Evolutionary conservation across 129 eudicot species (phyloP), one percentile per base, ranked within the genome.

Genomic region (Chrysanthemum seticuspe): DNA sequence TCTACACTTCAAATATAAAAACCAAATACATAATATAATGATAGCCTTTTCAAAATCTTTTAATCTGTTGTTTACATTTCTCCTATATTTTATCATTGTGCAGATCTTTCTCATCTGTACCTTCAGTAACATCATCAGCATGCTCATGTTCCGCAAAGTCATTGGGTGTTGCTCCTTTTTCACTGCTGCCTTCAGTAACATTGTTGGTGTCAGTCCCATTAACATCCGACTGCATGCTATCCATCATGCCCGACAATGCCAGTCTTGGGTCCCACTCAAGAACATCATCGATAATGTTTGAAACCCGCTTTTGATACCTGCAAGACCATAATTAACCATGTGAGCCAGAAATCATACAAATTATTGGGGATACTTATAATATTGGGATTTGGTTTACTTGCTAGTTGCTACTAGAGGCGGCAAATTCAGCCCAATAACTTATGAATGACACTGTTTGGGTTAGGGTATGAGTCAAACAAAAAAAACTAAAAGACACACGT

Each of bases 171-270:
- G 14, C 63, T 59, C 55, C 74, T 73, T 77, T 14, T 50, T 71
- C 65, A 44, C 61, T 51, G 52, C 78, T 62, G 14, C 71, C 84
- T 47, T 79, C 81, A 0, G 91, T 78, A 9, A 51, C 68, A 75
- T 79, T 82, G 76, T 56, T 74, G 13, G 92, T 21, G 6, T 82
- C 96, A 3, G 97, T 89, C 8, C 54, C 90, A 57, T 93, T 93
- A 21, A 74, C 83, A 44, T 62, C 87, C 5, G 83, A 75, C 7
- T 84, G 84, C 79, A 79, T 89, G 74, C 91, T 87, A 65, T 90
- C 96, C 98, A 94, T 94, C 92, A 94, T 90, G 66, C 97, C 97
- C 1, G 98, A 94, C 83, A 94, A 83, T 10, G 98, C 98, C 81
- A 90, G 65, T 62, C 90, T 84, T 6, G 98, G 98, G 49, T 83